These are phyloP conservation scores for Fusarium torulosum DNA, from an alignment of 2,329 filamentous ascomycete genomes.

Conservation along the genomic window DNA sequence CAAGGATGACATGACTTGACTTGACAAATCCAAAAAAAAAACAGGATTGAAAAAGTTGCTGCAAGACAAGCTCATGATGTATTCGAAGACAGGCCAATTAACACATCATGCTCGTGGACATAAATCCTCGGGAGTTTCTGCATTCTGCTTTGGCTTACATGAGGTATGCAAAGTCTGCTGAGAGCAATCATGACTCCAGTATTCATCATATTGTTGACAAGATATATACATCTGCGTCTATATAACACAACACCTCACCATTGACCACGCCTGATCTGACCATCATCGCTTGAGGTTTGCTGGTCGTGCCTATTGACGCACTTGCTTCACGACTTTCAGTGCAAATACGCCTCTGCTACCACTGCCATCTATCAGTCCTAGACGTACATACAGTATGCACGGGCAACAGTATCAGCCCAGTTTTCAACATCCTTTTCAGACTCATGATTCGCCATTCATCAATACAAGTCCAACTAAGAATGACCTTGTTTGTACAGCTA, in stretches of 20 bases:
- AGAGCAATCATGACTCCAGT: too few species aligned
- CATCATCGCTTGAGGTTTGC: too few species aligned
- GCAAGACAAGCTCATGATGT: not conserved
- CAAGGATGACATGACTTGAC: not conserved
- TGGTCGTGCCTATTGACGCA: too few species aligned
- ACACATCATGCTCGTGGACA: not conserved
- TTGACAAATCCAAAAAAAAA: not conserved
- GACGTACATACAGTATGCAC: not conserved
- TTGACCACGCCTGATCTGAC: too few species aligned
- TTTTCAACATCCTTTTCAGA: conserved; percentile 23
- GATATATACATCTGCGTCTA: too few species aligned
- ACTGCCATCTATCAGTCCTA: too few species aligned
- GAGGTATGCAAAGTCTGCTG: too few species aligned
- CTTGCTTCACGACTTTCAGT: not conserved
- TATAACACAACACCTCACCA: too few species aligned
- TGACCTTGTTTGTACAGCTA: not conserved
- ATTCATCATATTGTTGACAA: too few species aligned
- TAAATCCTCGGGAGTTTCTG: not conserved
- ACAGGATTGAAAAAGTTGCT: not conserved
- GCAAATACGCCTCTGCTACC: not conserved
- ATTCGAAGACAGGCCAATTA: not conserved
- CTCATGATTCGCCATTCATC: conserved; percentile 9
- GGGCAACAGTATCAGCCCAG: conserved; percentile 2
- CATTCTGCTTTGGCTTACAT: not conserved
- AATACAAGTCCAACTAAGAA: not conserved